Evolutionary conservation across 169 alveolate genomes (phyloP).

Genomic region (Blepharisma undulans): DNA sequence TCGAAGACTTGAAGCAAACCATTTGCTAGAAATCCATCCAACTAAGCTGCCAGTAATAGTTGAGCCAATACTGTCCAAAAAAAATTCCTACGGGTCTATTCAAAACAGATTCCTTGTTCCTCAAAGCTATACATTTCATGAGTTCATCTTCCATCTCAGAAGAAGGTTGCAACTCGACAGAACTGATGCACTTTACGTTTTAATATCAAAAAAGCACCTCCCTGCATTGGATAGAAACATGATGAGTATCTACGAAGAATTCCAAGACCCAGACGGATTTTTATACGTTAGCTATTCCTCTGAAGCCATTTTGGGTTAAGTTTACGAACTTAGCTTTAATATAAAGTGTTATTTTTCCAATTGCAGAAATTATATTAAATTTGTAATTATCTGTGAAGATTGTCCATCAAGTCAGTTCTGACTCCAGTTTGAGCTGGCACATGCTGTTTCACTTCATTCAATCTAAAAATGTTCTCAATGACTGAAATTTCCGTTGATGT

Average conservation of each 20-base stretch:
- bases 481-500: constrained; percentile 97
- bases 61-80: not conserved
- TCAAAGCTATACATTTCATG: constrained; percentile 16
- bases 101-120: constrained; percentile 38
- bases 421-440: not conserved
- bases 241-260: not conserved
- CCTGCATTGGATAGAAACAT: constrained; percentile 25
- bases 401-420: constrained; percentile 6
- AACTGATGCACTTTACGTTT: not conserved
- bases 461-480: constrained; percentile 94
- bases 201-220: not conserved
- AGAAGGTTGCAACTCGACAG: not conserved
- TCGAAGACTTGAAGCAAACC: not conserved
- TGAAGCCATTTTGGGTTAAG: constrained; percentile 4
- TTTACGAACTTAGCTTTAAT: not conserved
- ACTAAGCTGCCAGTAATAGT: not conserved
- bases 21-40: not conserved
- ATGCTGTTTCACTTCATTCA: constrained; percentile 56
- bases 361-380: not conserved
- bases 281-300: constrained; percentile 17
- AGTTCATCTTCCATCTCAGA: constrained; percentile 24
- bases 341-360: not conserved
- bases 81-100: not conserved
- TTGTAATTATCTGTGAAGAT: not conserved
- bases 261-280: constrained; percentile 32